Conservation (phyloP, 2,329 filamentous ascomycete genomes). For the Sporothrix mexicana region DNA sequence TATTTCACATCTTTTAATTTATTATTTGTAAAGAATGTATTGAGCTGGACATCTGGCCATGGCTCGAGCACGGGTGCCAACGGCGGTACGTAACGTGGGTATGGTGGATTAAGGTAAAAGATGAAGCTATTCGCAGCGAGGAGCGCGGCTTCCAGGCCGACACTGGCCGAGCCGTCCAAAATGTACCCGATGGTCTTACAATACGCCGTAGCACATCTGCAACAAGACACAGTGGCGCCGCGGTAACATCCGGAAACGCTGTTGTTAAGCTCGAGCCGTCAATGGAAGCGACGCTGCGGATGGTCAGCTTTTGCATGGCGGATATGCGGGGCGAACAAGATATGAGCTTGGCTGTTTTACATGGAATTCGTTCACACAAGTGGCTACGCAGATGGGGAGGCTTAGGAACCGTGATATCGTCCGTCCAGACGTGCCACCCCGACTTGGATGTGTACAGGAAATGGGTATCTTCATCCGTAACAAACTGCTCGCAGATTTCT, state of each 20-base stretch:
- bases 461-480: neutral
- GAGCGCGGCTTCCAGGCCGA: neutral
- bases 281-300: neutral
- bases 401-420: neutral
- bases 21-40: neutral
- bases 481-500: neutral
- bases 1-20: too few species aligned
- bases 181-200: neutral
- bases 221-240: neutral
- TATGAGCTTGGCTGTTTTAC: too few species aligned
- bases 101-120: neutral
- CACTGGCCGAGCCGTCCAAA: neutral
- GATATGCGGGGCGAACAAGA: neutral
- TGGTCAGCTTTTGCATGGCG: neutral
- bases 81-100: neutral
- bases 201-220: neutral
- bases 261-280: neutral
- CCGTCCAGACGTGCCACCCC: neutral
- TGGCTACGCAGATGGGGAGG: neutral
- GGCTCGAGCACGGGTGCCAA: neutral
- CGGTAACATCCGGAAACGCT: too few species aligned
- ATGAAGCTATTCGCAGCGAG: neutral
- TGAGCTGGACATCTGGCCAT: neutral
- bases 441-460: neutral
- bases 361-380: neutral